Base-by-base conservation (phyloP, 495 filamentous ascomycete genomes). In the Poronia punctata region DNA sequence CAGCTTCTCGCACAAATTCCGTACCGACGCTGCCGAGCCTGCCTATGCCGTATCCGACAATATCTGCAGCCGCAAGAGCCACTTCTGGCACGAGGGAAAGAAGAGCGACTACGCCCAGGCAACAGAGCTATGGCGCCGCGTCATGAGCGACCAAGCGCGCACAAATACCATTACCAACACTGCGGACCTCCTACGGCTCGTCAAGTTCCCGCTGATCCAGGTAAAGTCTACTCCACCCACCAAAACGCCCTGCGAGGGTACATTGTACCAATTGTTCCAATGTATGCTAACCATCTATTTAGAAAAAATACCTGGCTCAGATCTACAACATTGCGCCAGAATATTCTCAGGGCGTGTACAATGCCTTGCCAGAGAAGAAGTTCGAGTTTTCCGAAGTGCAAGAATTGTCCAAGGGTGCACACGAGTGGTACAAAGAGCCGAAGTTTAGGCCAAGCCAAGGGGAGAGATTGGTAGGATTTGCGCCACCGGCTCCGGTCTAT, bases 291-390 rank as follows among this genome's bases (percentile, higher is more conserved):
- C 35, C 34, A 1, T 50, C 46, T 18, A 54, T 62, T 36, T 52
- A 78, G 61, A 61, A 65, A 24, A 71, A 69, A 35, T 79, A 78
- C 47, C 50, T 78, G 2, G 69, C 71, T 2, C 76, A 79, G 54
- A 55, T 68, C 17, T 70, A 71, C 48, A 67, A 69, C 23, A 73
- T 78, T 30, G 57, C 56, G 3, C 67, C 66, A 0, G 62, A 65
- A 35, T 76, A 71, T 45, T 58, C 72, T 0, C 48, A 57, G 24
- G 66, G 58, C 0, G 64, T 77, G 5, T 76, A 67, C 38, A 59
- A 70, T 12, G 39, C 62, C 29, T 43, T 77, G 12, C 64, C 57
- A 2, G 52, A 66, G 38, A 50, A 58, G 32, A 36, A 52, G 17
- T 77, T 76, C 44, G 50, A 57, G 2, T 67, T 76, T 29, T 43